These are phyloP conservation scores for Knoxia roxburghii DNA, from an alignment of 257 asterid species.

Conservation along the genomic window DNA sequence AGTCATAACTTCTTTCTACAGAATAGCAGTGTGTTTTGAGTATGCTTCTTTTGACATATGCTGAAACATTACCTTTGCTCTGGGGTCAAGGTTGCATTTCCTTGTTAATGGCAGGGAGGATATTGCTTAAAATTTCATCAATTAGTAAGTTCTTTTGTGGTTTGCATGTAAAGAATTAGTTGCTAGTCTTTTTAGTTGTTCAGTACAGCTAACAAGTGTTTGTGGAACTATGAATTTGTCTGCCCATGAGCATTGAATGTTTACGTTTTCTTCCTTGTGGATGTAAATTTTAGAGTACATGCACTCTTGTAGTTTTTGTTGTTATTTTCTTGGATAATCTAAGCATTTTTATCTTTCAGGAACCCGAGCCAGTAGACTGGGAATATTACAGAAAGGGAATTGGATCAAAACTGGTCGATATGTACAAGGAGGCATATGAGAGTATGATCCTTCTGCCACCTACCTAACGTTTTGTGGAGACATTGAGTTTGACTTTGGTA, in stretches of 20 bases:
- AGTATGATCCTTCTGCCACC: slow-evolving; percentile 34
- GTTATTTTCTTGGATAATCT: background rate
- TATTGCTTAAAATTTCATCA: background rate
- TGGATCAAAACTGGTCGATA: slow-evolving; percentile 87
- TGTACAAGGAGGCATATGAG: slow-evolving; percentile 91
- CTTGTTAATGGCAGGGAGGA: background rate
- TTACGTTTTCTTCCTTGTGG: background rate
- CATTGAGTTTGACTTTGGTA: background rate
- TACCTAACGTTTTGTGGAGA: background rate
- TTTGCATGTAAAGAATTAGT: background rate
- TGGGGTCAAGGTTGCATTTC: background rate
- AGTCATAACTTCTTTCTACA: background rate
- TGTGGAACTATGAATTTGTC: background rate
- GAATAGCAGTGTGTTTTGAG: background rate
- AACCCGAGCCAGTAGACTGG: slow-evolving; percentile 96
- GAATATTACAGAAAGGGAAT: slow-evolving; percentile 87
- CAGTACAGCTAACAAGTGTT: background rate
- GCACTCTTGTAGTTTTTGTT: background rate
- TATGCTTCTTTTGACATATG: background rate
- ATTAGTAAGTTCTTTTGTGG: background rate
- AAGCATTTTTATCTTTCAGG: slow-evolving; percentile 39
- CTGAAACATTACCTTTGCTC: background rate
- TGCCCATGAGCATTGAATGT: background rate
- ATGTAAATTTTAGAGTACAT: background rate
- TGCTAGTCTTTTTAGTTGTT: background rate